Evolutionary conservation across 345 rosid genomes (phyloP).

Genomic region (Hevea brasiliensis): DNA sequence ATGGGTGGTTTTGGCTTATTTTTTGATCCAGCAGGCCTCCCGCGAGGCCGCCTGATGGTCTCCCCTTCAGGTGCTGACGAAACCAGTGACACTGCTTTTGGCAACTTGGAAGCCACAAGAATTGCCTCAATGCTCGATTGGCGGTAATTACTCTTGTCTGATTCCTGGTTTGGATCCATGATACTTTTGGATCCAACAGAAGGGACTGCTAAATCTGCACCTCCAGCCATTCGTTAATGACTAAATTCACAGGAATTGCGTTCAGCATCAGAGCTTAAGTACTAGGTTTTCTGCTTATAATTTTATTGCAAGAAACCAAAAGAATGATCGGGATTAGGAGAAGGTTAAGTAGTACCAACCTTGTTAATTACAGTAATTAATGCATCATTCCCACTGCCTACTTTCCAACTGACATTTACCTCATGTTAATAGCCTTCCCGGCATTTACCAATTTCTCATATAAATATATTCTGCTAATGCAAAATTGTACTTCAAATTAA

Average conservation of each 20-base stretch:
- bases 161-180: constrained; percentile 51
- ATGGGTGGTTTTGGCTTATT: constrained; percentile 98
- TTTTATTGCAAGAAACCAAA: constrained; percentile 52
- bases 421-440: constrained; percentile 63
- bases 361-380: constrained; percentile 31
- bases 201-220: constrained; percentile 41
- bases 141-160: constrained; percentile 36
- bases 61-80: constrained; percentile 53
- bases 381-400: constrained; percentile 47
- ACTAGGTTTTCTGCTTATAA: constrained; percentile 44
- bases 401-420: constrained; percentile 46
- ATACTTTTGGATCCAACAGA: constrained; percentile 44
- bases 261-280: constrained; percentile 46
- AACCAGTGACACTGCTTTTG: constrained; percentile 53
- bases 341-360: constrained; percentile 70
- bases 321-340: constrained; percentile 81
- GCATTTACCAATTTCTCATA: constrained; percentile 28
- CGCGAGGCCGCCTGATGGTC: constrained; percentile 69
- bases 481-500: background rate
- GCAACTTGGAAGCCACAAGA: constrained; percentile 41
- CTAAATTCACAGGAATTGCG: constrained; percentile 20
- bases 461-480: constrained; percentile 3
- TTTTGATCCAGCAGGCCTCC: constrained; percentile 92
- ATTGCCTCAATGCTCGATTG: constrained; percentile 32
- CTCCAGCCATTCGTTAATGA: constrained; percentile 54